Percentiles rank a stretch among this genome's conserved stretches.
Conservation (phyloP, 768 basidiomycete species). For the Fomitopsis pulvina region DNA sequence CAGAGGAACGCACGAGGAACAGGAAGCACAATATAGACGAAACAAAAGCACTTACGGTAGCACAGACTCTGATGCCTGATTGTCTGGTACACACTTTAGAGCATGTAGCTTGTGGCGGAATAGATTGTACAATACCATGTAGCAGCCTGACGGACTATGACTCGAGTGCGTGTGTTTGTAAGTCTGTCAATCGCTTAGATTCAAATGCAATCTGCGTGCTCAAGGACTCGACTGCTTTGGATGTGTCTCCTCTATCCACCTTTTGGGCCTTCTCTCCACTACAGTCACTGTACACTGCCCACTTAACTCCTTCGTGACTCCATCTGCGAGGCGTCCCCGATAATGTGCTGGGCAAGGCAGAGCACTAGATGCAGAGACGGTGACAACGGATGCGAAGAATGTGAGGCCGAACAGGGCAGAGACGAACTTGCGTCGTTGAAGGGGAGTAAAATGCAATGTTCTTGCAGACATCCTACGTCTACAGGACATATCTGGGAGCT, state of each 20-base stretch:
- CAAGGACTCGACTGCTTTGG: constrained; percentile 3
- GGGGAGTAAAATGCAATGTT: constrained; percentile 47
- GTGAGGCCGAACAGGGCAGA: constrained; percentile 78
- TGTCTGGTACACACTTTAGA: background rate
- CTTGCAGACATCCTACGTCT: constrained; percentile 13
- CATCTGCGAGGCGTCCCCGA: constrained; percentile 55
- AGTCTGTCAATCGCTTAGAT: background rate
- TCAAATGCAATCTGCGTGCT: background rate
- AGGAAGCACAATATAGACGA: constrained; percentile 49
- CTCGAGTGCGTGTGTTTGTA: background rate
- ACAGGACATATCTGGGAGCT: background rate
- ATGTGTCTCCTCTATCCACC: constrained; percentile 76
- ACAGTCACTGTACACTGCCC: constrained; percentile 24
- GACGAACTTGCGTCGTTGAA: constrained; percentile 63
- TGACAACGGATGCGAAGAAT: constrained; percentile 70
- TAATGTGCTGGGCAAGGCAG: constrained; percentile 75
- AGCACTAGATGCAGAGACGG: constrained; percentile 73
- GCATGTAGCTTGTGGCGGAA: constrained; percentile 6
- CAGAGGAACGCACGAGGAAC: constrained; percentile 59
- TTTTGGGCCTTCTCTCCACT: constrained; percentile 58
- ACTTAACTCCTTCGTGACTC: constrained; percentile 14
- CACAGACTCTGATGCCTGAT: constrained; percentile 7
- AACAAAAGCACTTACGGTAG: constrained; percentile 22
- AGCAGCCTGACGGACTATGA: constrained; percentile 1
- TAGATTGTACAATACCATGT: constrained; percentile 6